A percentile compares a stretch with the other conserved stretches of the same genome.
Conservation (phyloP, 495 filamentous ascomycete genomes). For the Massariosphaeria phaeospora region DNA sequence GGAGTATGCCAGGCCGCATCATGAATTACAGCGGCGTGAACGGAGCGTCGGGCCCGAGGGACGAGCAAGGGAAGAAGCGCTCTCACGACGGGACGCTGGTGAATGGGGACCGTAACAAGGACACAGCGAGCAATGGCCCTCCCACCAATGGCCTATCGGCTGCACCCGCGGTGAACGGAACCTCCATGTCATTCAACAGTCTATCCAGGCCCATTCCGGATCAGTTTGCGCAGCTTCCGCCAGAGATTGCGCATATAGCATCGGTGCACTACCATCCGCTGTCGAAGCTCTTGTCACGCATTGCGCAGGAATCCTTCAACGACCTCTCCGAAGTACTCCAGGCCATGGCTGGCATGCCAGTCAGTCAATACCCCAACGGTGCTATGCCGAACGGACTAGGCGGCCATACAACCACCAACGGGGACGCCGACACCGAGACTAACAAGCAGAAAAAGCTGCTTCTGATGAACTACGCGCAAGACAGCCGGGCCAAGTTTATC, state of each 20-base stretch:
- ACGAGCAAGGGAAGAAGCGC: slow-evolving; percentile 18
- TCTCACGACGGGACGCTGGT: slow-evolving; percentile 20
- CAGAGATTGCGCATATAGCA: slow-evolving; percentile 76
- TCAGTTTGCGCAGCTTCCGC: slow-evolving; percentile 44
- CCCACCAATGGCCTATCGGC: not conserved
- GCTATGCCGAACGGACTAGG: slow-evolving; percentile 27
- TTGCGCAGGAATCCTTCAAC: slow-evolving; percentile 77
- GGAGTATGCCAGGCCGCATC: slow-evolving; percentile 41
- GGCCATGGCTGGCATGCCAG: slow-evolving; percentile 50
- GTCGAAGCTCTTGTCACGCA: slow-evolving; percentile 61
- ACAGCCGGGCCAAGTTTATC: slow-evolving; percentile 68
- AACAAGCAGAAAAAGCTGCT: slow-evolving; percentile 75
- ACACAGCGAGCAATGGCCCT: not conserved
- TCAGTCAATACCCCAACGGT: slow-evolving; percentile 47
- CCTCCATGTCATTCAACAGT: not conserved
- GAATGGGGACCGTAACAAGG: slow-evolving; percentile 25
- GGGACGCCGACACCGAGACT: slow-evolving; percentile 56
- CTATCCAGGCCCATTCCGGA: slow-evolving; percentile 1
- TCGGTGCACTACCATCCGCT: slow-evolving; percentile 64
- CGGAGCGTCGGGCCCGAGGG: slow-evolving; percentile 23
- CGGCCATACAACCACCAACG: slow-evolving; percentile 49
- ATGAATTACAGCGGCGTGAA: slow-evolving; percentile 37
- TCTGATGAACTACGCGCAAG: slow-evolving; percentile 66
- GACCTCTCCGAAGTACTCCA: slow-evolving; percentile 66
- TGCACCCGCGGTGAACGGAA: slow-evolving; percentile 17